A percentile compares a stretch with the other conserved stretches of the same genome.
Evolutionary conservation across 352 stramenopile species (phyloP).

Genomic region (Globisporangium acanthophoron): DNA sequence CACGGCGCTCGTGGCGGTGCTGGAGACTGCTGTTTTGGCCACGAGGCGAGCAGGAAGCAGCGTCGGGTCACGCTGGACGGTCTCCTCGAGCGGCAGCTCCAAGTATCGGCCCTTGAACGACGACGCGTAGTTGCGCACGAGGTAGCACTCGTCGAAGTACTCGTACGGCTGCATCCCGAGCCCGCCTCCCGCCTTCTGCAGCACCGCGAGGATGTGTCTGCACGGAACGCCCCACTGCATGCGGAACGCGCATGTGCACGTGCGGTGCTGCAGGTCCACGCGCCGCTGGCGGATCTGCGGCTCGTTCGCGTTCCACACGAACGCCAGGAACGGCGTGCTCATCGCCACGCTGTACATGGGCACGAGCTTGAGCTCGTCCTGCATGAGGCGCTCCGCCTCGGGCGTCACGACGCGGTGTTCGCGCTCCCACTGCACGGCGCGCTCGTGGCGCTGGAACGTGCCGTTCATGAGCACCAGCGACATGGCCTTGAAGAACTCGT

Average conservation of each 20-base stretch:
- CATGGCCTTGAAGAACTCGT: constrained; percentile 35
- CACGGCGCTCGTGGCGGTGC: no score
- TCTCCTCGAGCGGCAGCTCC: constrained; percentile 38
- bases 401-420: constrained; percentile 38
- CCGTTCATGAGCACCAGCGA: constrained; percentile 29
- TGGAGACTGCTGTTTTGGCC: constrained; percentile 5
- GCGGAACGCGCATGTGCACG: constrained; percentile 36
- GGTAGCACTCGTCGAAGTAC: constrained; percentile 47
- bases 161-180: constrained; percentile 24
- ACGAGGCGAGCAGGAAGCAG: constrained; percentile 24
- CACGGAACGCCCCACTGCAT: constrained; percentile 40
- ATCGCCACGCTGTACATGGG: constrained; percentile 36
- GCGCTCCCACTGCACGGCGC: constrained; percentile 30
- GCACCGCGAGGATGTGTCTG: constrained; percentile 31
- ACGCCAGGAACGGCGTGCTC: constrained; percentile 36
- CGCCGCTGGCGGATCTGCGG: constrained; percentile 36
- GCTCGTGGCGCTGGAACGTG: constrained; percentile 31
- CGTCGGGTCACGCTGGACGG: constrained; percentile 21
- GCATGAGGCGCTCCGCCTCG: constrained; percentile 37
- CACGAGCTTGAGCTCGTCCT: constrained; percentile 31
- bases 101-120: constrained; percentile 33
- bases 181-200: constrained; percentile 27
- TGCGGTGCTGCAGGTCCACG: constrained; percentile 40
- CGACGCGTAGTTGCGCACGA: constrained; percentile 34
- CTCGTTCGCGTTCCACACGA: constrained; percentile 39